phyloP scores from a whole-genome alignment of 306 rosid genomes.

The Vigna unguiculata region DNA sequence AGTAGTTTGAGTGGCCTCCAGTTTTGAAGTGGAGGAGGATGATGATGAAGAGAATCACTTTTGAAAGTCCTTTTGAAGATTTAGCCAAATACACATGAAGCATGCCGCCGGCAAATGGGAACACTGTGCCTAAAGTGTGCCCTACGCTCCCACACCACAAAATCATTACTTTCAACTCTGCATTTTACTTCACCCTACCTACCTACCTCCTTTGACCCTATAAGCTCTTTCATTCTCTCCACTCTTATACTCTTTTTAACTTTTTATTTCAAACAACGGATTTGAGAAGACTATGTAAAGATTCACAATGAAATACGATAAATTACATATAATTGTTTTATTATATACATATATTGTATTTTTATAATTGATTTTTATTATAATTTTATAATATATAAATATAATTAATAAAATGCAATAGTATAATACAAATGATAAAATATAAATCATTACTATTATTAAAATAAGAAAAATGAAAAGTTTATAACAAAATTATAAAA shows the following conservation, averaged over 20 bases:
- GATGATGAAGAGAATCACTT: not conserved
- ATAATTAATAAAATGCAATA: no score
- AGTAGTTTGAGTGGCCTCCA: not conserved
- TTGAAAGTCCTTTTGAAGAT: not conserved
- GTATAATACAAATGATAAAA: no score
- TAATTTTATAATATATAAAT: no score
- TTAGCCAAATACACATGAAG: slow-evolving; percentile 30
- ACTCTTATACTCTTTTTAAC: not conserved
- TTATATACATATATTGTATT: no score
- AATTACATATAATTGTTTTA: no score
- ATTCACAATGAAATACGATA: no score
- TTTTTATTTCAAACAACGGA: no score
- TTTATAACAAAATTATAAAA: no score
- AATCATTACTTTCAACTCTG: not conserved
- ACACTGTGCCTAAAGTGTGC: slow-evolving; percentile 7
- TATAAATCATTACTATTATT: no score
- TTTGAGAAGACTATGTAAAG: no score
- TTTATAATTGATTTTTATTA: no score
- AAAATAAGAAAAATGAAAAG: no score
- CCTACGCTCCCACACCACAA: not conserved
- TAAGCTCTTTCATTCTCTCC: not conserved
- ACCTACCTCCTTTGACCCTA: not conserved
- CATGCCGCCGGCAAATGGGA: slow-evolving; percentile 37
- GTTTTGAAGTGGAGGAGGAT: not conserved
- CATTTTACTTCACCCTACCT: not conserved